These are phyloP conservation scores for Pyricularia sp. DNA, from an alignment of 2,329 filamentous ascomycete genomes.

Conservation along the genomic window DNA sequence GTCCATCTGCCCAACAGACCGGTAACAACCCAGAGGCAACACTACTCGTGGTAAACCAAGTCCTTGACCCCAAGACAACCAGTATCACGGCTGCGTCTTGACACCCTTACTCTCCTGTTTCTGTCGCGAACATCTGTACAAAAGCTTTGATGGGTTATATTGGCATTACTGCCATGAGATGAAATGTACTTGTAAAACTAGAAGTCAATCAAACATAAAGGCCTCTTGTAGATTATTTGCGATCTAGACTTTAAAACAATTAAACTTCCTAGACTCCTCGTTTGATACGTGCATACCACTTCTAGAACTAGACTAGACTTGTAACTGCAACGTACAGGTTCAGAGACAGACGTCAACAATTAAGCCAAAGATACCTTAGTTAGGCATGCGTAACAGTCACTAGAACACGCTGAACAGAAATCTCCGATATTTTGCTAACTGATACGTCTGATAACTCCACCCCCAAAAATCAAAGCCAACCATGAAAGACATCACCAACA, in stretches of 20 bases:
- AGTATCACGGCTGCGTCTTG: not conserved
- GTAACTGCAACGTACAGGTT: too few relatives aligned
- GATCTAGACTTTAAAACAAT: too few relatives aligned
- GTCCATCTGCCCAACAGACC: slow-evolving; percentile 79
- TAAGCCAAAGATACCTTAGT: too few relatives aligned
- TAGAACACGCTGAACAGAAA: too few relatives aligned
- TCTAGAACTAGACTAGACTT: too few relatives aligned
- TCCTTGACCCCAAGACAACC: not conserved
- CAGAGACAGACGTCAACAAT: too few relatives aligned
- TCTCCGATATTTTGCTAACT: too few relatives aligned
- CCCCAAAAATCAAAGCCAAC: not conserved
- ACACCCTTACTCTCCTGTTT: slow-evolving; percentile 1
- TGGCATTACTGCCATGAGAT: not conserved
- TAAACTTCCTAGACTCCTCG: too few relatives aligned
- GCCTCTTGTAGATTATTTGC: not conserved
- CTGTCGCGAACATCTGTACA: not conserved
- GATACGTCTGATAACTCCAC: not conserved
- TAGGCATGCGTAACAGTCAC: too few relatives aligned
- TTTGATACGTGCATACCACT: too few relatives aligned
- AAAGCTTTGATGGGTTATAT: not conserved
- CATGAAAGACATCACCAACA: too few relatives aligned
- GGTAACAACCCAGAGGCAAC: slow-evolving; percentile 75
- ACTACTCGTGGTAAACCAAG: slow-evolving; percentile 71
- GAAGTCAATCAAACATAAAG: not conserved
- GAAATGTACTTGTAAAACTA: not conserved